Percentiles rank a stretch among this genome's conserved stretches.
phyloP scores from a whole-genome alignment of 1,139 yeast genomes.

The Scheffersomyces quercinus region DNA sequence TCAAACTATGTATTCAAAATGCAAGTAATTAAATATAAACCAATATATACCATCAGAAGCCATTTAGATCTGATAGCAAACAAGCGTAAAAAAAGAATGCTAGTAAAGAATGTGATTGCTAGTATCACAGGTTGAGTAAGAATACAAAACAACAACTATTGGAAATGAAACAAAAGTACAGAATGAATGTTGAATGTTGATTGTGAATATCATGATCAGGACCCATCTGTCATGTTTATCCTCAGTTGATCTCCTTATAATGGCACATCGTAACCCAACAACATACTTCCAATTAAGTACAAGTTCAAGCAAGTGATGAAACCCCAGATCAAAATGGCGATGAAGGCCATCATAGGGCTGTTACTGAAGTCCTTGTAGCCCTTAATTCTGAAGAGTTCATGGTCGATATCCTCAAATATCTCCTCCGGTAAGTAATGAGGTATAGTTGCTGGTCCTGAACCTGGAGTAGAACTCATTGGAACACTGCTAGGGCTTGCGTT shows the following conservation, averaged over 20 bases:
- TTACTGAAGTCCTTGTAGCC: constrained; percentile 57
- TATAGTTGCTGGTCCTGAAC: constrained; percentile 2
- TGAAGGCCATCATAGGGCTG: constrained; percentile 42
- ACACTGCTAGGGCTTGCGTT: not conserved
- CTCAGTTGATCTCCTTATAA: constrained; percentile 13
- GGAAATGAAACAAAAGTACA: too few relatives aligned
- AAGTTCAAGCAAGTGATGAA: constrained; percentile 52
- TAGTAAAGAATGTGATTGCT: too few relatives aligned
- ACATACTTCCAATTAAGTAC: constrained; percentile 50
- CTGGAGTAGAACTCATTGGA: not conserved
- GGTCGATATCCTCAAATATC: constrained; percentile 3
- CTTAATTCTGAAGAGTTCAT: constrained; percentile 20
- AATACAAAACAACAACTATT: too few relatives aligned
- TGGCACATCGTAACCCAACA: constrained; percentile 45
- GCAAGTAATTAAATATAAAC: too few relatives aligned
- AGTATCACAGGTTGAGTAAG: too few relatives aligned
- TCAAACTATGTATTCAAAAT: too few relatives aligned
- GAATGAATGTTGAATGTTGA: too few relatives aligned
- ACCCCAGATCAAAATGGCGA: constrained; percentile 53
- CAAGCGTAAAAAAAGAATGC: too few relatives aligned
- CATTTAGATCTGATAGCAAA: too few relatives aligned
- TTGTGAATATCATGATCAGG: too few relatives aligned
- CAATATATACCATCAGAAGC: too few relatives aligned
- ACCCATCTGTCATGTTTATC: too few relatives aligned
- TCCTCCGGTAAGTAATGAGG: not conserved